Evolutionary conservation across 129 eudicot genomes (phyloP).

Genomic region (Flaveria trinervia): DNA sequence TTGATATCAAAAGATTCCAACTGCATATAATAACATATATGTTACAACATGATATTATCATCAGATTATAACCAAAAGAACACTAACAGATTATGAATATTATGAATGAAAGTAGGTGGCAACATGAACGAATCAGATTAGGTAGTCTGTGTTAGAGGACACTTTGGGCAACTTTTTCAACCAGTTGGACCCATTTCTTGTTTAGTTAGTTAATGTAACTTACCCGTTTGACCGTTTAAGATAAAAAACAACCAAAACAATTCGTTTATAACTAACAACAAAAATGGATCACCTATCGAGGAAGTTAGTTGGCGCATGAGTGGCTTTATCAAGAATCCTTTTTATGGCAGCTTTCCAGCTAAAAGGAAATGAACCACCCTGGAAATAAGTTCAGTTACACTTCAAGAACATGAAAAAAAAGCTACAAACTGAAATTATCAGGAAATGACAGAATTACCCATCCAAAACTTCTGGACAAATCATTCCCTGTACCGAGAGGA

Average conservation of each 20-base stretch:
- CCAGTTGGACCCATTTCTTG: neutral
- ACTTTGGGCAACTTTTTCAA: too few species aligned
- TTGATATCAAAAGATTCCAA: conserved; percentile 72
- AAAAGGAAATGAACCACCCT: conserved; percentile 98
- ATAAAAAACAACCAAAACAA: neutral
- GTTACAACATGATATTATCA: conserved; percentile 1
- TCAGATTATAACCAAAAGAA: neutral
- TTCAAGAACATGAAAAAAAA: conserved; percentile 20
- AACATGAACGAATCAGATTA: neutral
- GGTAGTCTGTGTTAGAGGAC: too few species aligned
- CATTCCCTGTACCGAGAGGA: conserved; percentile 99
- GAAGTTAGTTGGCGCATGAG: conserved; percentile 47
- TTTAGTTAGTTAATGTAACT: neutral
- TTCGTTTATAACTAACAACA: neutral
- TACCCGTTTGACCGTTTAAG: neutral
- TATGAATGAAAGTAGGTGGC: neutral
- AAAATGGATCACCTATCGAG: conserved; percentile 66
- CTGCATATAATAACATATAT: conserved; percentile 44
- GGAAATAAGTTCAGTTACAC: conserved; percentile 24
- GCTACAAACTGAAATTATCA: neutral
- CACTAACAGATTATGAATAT: neutral
- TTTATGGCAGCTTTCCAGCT: conserved; percentile 89
- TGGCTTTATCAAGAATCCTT: conserved; percentile 74
- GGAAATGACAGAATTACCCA: conserved; percentile 62
- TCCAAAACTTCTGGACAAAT: conserved; percentile 92